phyloP scores from a whole-genome alignment of 208 protist genomes.

The Angomonas desouzai region DNA sequence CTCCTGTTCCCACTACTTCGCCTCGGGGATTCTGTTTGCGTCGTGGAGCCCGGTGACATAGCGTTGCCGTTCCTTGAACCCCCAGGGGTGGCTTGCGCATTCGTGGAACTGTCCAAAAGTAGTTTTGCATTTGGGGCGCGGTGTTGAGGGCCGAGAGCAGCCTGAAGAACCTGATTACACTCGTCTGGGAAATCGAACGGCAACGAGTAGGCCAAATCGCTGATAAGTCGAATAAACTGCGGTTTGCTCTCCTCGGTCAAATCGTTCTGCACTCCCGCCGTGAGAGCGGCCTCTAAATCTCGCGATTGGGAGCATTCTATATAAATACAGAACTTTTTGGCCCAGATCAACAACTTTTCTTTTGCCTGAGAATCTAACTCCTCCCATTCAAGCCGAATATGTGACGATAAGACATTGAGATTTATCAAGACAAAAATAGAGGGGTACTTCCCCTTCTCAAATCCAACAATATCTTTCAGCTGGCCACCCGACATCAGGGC shows the following conservation, averaged over 20 bases:
- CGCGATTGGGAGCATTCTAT: constrained; percentile 13
- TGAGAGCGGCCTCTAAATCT: constrained; percentile 15
- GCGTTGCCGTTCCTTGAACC: too few relatives aligned
- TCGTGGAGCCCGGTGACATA: too few relatives aligned
- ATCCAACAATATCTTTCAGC: background rate
- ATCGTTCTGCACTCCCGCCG: constrained; percentile 2
- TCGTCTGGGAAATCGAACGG: constrained; percentile 14
- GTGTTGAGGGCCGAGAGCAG: background rate
- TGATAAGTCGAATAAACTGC: constrained; percentile 10
- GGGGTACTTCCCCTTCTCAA: background rate
- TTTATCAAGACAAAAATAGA: constrained; percentile 7
- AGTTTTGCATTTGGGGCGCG: background rate
- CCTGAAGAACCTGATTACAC: background rate
- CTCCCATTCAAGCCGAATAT: background rate
- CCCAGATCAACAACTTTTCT: constrained; percentile 15
- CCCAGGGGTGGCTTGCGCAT: background rate
- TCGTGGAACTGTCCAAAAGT: background rate
- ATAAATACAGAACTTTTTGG: constrained; percentile 15
- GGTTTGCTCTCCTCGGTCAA: background rate
- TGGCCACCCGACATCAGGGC: background rate
- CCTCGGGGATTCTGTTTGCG: background rate
- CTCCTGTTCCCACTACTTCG: too few relatives aligned
- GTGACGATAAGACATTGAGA: background rate
- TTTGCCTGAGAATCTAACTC: constrained; percentile 11
- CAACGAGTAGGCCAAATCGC: background rate